Conservation (phyloP, 1,139 yeast genomes). For the Pneumocystis canis region DNA sequence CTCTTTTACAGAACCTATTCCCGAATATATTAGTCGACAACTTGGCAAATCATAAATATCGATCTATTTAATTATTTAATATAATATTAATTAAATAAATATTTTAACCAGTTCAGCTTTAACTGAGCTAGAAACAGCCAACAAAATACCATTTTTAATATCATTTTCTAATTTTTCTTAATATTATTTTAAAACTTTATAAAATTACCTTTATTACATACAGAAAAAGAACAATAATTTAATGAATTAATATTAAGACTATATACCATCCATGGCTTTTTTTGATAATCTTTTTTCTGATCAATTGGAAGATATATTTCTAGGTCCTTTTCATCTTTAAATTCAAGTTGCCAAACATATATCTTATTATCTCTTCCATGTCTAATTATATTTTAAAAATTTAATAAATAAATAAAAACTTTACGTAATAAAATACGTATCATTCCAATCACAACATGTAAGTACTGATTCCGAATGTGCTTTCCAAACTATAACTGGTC, state of each 20-base stretch:
- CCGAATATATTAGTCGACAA: not conserved
- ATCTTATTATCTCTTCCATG: constrained; percentile 2
- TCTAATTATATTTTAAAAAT: not conserved
- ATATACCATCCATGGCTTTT: constrained; percentile 1
- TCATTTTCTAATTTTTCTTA: not conserved
- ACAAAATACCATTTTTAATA: not conserved
- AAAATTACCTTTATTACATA: not conserved
- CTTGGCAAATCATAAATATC: not conserved
- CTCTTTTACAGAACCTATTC: not conserved
- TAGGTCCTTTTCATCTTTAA: not conserved
- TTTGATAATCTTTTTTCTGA: not conserved
- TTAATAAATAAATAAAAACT: not conserved
- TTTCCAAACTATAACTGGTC: constrained; percentile 1
- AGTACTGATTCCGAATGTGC: not conserved
- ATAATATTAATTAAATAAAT: not conserved
- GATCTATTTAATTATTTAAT: not conserved
- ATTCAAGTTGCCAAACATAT: not conserved
- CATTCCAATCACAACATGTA: not conserved
- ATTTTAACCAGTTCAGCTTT: not conserved
- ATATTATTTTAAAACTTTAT: not conserved
- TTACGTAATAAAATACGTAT: not conserved
- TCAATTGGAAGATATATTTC: not conserved
- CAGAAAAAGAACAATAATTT: not conserved
- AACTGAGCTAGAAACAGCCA: not conserved
- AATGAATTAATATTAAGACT: not conserved